Conservation (phyloP, 176 grass and related monocot genomes). For the Oryza longistaminata region DNA sequence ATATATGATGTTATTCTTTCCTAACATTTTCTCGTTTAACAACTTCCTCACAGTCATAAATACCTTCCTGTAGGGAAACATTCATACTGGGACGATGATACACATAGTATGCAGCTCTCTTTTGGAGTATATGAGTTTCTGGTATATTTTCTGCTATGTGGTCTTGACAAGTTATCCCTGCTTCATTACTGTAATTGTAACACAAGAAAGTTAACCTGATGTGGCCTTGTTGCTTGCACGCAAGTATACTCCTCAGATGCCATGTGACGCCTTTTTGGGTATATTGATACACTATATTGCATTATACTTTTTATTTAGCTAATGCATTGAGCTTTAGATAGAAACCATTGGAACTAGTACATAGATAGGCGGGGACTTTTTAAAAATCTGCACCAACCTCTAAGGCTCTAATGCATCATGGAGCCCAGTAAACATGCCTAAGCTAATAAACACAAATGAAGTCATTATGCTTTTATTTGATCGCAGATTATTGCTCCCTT, state of each 20-base stretch:
- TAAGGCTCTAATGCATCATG: slow-evolving; percentile 1
- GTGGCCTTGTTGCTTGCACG: background rate
- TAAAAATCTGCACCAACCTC: background rate
- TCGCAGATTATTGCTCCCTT: slow-evolving; percentile 77
- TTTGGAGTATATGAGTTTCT: slow-evolving; percentile 90
- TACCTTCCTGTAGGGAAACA: slow-evolving; percentile 57
- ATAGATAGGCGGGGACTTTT: background rate
- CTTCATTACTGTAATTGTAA: background rate
- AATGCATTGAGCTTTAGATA: background rate
- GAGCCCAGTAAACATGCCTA: background rate
- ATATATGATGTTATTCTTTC: slow-evolving; percentile 23
- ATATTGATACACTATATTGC: background rate
- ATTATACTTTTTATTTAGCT: slow-evolving; percentile 24
- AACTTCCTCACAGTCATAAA: slow-evolving; percentile 15
- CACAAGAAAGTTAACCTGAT: background rate
- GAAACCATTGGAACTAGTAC: slow-evolving; percentile 29
- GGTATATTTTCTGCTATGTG: slow-evolving; percentile 38
- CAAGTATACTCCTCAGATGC: background rate
- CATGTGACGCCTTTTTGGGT: slow-evolving; percentile 10
- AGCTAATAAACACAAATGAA: slow-evolving; percentile 24
- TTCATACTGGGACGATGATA: slow-evolving; percentile 82
- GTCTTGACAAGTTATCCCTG: background rate
- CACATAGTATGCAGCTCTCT: slow-evolving; percentile 78
- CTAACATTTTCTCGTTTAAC: background rate
- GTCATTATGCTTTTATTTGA: slow-evolving; percentile 36